Evolutionary conservation across 2,329 filamentous ascomycete species (phyloP).

Genomic region (Ophiostoma ips): DNA sequence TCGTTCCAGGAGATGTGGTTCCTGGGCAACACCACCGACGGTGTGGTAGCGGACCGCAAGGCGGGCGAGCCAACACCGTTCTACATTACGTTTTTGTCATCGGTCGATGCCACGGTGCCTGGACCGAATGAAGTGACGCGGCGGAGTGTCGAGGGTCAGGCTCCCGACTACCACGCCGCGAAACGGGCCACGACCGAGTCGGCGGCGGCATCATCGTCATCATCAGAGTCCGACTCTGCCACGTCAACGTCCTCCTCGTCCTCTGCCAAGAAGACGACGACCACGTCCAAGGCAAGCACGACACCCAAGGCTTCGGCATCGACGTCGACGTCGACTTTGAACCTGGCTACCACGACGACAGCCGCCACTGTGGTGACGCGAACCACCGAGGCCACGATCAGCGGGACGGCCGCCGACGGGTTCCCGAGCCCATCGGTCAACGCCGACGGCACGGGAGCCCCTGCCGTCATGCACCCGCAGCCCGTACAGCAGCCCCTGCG

Average conservation of each 20-base stretch:
- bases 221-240: background rate
- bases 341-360: background rate
- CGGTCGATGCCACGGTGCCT: slow-evolving; percentile 23
- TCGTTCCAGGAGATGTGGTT: slow-evolving; percentile 61
- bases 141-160: slow-evolving; percentile 13
- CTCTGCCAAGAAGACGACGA: background rate
- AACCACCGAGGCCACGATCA: slow-evolving; percentile 2
- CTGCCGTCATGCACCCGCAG: slow-evolving; percentile 58
- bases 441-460: slow-evolving; percentile 56
- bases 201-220: background rate
- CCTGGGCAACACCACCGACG: slow-evolving; percentile 74
- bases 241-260: background rate
- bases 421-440: slow-evolving; percentile 52
- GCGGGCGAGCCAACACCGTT: slow-evolving; percentile 81
- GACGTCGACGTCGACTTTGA: background rate
- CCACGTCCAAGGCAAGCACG: background rate
- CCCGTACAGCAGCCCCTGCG: slow-evolving; percentile 65
- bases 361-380: slow-evolving; percentile 9
- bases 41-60: slow-evolving; percentile 50
- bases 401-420: slow-evolving; percentile 18
- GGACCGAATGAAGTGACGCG: slow-evolving; percentile 17
- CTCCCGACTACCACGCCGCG: no score
- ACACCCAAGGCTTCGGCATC: background rate
- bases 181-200: slow-evolving; percentile 8
- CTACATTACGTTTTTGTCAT: slow-evolving; percentile 59